Evolutionary conservation across 306 rosid genomes (phyloP).

Genomic region (Quercus wislizeni): DNA sequence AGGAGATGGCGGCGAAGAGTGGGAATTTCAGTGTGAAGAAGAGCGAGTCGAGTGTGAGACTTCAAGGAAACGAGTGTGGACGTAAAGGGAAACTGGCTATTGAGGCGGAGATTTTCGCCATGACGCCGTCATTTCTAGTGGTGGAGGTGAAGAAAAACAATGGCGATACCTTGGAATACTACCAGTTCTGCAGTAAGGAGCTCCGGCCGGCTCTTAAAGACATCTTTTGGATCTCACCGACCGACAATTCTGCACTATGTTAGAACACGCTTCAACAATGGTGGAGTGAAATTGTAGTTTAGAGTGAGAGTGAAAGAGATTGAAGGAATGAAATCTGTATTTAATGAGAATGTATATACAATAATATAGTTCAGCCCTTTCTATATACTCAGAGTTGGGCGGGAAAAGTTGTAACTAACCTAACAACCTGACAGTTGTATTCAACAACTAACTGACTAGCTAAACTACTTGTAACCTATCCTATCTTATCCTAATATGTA

Average conservation of each 20-base stretch:
- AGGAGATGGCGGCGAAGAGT: conserved; percentile 72
- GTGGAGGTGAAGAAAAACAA: conserved; percentile 88
- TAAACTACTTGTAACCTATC: no score
- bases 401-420: no score
- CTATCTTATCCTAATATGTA: no score
- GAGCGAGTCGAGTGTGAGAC: conserved; percentile 66
- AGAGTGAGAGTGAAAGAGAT: no score
- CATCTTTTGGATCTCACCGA: conserved; percentile 61
- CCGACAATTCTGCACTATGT: conserved; percentile 29
- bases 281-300: no score
- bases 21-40: conserved; percentile 66
- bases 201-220: conserved; percentile 94
- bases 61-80: conserved; percentile 66
- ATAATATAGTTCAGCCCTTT: no score
- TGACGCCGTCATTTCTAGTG: conserved; percentile 77
- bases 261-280: no score
- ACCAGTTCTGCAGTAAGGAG: conserved; percentile 84
- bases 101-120: conserved; percentile 75
- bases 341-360: no score
- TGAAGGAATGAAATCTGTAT: no score
- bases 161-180: conserved; percentile 90
- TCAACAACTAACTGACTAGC: no score
- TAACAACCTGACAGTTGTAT: no score
- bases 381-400: no score
- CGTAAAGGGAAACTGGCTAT: conserved; percentile 75